phyloP scores from a whole-genome alignment of 1,139 yeast genomes.

The Scheffersomyces titani region DNA sequence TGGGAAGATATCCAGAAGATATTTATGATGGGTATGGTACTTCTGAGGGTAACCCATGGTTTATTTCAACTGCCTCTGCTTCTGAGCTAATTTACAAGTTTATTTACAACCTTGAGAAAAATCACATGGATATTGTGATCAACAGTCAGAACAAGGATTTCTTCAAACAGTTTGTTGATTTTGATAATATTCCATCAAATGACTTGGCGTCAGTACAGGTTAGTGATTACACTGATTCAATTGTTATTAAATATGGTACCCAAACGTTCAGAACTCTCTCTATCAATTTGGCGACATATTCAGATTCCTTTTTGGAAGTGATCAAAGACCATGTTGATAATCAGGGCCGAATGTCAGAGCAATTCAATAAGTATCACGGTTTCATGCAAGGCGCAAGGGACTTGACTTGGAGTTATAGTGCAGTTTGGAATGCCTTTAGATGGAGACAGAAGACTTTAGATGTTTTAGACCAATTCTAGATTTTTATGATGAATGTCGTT shows the following conservation, averaged over 20 bases:
- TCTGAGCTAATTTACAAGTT: slow-evolving; percentile 56
- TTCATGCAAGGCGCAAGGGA: slow-evolving; percentile 85
- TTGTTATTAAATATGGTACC: slow-evolving; percentile 36
- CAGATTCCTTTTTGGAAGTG: slow-evolving; percentile 76
- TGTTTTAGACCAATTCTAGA: slow-evolving; percentile 4
- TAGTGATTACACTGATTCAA: not conserved
- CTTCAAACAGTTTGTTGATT: slow-evolving; percentile 28
- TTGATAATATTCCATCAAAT: slow-evolving; percentile 3
- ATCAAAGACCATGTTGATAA: slow-evolving; percentile 70
- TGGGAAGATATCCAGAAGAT: slow-evolving; percentile 96
- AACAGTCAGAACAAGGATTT: slow-evolving; percentile 29
- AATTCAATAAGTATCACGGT: slow-evolving; percentile 78
- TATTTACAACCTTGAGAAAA: slow-evolving; percentile 26
- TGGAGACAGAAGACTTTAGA: slow-evolving; percentile 51
- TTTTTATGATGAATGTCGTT: not conserved
- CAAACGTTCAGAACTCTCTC: slow-evolving; percentile 48
- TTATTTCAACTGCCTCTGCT: slow-evolving; percentile 80
- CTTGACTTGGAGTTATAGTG: slow-evolving; percentile 90
- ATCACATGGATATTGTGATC: slow-evolving; percentile 26
- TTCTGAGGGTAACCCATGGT: slow-evolving; percentile 94
- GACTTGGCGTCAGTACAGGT: not conserved
- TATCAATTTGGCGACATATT: slow-evolving; percentile 52
- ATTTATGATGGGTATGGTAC: slow-evolving; percentile 77
- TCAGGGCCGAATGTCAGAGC: slow-evolving; percentile 86
- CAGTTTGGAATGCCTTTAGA: slow-evolving; percentile 71